phyloP scores from a whole-genome alignment of 1,139 yeast genomes.

The Saccharomyces pastorianus region DNA sequence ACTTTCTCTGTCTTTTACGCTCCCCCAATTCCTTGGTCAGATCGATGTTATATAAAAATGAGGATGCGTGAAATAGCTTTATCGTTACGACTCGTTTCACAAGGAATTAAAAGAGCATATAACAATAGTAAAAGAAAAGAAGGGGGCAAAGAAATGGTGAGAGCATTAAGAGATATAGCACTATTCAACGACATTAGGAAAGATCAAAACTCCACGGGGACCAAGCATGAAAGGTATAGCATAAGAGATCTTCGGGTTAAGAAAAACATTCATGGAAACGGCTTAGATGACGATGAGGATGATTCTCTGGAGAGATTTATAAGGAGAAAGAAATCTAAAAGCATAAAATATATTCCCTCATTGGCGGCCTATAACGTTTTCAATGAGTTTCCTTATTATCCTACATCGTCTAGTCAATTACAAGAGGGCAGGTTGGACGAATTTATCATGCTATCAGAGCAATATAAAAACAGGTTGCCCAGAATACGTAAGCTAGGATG shows the following conservation, averaged over 20 bases:
- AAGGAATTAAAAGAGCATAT: not conserved
- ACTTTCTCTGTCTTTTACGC: not conserved
- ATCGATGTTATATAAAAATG: not conserved
- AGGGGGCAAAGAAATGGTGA: not conserved
- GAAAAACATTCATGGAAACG: not conserved
- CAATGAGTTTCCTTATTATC: slow-evolving; percentile 11
- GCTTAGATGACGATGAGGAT: not conserved
- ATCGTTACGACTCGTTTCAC: not conserved
- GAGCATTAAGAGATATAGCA: not conserved
- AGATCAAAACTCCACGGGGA: not conserved
- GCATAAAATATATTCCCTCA: slow-evolving; percentile 12
- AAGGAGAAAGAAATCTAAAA: slow-evolving; percentile 2
- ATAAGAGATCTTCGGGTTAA: not conserved
- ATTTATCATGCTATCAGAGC: slow-evolving; percentile 11
- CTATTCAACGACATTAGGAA: not conserved
- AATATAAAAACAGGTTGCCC: slow-evolving; percentile 7
- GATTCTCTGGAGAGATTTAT: not conserved
- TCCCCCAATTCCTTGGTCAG: not conserved
- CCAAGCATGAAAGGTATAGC: not conserved
- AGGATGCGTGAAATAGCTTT: not conserved
- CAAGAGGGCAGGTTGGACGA: slow-evolving; percentile 9
- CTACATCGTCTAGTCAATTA: slow-evolving; percentile 1
- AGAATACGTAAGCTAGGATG: slow-evolving; percentile 21
- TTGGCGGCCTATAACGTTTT: slow-evolving; percentile 14
- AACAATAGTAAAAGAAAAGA: not conserved